Evolutionary conservation across 139 green algal genomes (phyloP).

Genomic region (Raphidocelis subcapitata): DNA sequence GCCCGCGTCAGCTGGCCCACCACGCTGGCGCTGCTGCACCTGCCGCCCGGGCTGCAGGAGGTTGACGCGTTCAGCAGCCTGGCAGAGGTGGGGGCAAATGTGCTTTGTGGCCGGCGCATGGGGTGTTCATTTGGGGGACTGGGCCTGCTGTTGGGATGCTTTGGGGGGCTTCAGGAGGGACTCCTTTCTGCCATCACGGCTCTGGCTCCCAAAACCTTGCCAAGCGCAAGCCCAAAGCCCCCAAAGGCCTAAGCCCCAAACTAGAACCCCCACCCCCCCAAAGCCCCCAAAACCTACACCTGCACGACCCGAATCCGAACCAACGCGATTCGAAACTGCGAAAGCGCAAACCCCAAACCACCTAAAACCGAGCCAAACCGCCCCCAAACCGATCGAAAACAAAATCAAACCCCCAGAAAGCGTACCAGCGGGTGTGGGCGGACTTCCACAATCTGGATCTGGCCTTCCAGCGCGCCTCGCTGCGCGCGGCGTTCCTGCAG

Average conservation of each 20-base stretch:
- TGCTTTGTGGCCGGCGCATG: too few species aligned
- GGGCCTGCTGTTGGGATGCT: too few species aligned
- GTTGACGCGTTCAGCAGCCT: slow-evolving; percentile 12
- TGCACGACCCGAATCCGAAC: too few species aligned
- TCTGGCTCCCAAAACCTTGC: too few species aligned
- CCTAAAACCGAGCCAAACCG: neutral
- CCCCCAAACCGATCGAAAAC: too few species aligned
- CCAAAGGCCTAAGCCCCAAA: too few species aligned
- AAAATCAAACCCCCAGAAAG: slow-evolving; percentile 18
- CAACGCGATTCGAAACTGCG: neutral
- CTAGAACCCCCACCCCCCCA: too few species aligned
- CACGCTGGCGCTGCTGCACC: slow-evolving; percentile 18
- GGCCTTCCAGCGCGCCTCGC: slow-evolving; percentile 3
- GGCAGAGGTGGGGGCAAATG: slow-evolving; percentile 4
- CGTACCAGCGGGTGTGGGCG: slow-evolving; percentile 12
- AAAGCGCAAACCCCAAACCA: neutral
- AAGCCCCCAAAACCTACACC: too few species aligned
- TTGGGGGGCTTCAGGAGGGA: too few species aligned
- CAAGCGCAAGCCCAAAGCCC: too few species aligned
- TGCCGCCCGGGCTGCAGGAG: slow-evolving; percentile 24
- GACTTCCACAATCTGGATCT: slow-evolving; percentile 12
- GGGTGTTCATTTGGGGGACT: too few species aligned
- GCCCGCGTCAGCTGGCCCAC: slow-evolving; percentile 14
- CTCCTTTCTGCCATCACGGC: too few species aligned
- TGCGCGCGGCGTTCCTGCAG: slow-evolving; percentile 7